Conservation (phyloP, 1,284 basidiomycete species). For the Malassezia cuniculi region DNA sequence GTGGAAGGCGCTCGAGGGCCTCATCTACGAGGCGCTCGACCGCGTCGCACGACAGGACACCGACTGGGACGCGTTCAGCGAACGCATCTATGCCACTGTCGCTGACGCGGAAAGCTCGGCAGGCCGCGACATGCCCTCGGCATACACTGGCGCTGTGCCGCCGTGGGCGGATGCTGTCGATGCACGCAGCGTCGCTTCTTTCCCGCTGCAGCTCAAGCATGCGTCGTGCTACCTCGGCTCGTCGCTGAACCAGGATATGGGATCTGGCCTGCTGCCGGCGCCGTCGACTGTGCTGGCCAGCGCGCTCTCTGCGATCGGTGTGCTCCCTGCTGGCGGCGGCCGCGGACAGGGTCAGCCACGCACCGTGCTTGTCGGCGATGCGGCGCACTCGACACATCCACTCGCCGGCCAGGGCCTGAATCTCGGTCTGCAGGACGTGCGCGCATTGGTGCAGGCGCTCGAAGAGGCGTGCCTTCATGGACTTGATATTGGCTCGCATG, state of each 20-base stretch:
- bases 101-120: constrained; percentile 18
- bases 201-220: constrained; percentile 78
- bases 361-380: constrained; percentile 84
- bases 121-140: constrained; percentile 19
- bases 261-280: constrained; percentile 6
- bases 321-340: constrained; percentile 23
- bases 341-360: constrained; percentile 49
- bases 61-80: constrained; percentile 23
- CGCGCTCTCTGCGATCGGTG: constrained; percentile 20
- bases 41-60: constrained; percentile 2
- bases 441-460: constrained; percentile 21
- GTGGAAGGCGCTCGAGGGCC: constrained; percentile 58
- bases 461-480: constrained; percentile 19
- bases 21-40: constrained; percentile 50
- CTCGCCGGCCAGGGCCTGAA: constrained; percentile 96
- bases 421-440: constrained; percentile 69
- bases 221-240: constrained; percentile 71
- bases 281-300: constrained; percentile 20
- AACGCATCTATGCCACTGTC: constrained; percentile 16
- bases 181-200: constrained; percentile 66
- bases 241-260: constrained; percentile 18
- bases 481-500: constrained; percentile 33
- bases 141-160: constrained; percentile 48
- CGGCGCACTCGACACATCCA: constrained; percentile 88
- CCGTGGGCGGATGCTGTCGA: constrained; percentile 64